A percentile compares a stretch with the other conserved stretches of the same genome.
These are phyloP conservation scores for Iberis pinnata DNA, from an alignment of 345 rosid species.

Conservation along the genomic window DNA sequence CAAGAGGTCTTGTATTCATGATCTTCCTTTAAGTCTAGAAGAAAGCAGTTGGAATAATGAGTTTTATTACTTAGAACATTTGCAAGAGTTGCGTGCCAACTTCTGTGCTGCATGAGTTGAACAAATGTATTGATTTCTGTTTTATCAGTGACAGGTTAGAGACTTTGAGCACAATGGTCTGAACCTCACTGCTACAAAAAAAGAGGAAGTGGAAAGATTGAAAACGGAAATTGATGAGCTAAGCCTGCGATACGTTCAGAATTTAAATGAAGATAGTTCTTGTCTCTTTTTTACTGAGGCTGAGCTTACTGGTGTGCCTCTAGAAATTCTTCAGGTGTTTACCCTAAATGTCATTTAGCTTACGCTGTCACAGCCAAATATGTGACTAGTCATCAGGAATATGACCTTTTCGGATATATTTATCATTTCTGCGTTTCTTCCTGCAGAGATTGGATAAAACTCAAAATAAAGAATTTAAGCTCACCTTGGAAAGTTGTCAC, in stretches of 20 bases:
- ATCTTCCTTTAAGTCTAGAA: slow-evolving; percentile 2
- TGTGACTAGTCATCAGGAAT: slow-evolving; percentile 1
- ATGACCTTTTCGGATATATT: background rate
- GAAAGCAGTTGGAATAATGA: background rate
- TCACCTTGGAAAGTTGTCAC: slow-evolving; percentile 57
- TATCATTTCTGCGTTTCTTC: slow-evolving; percentile 16
- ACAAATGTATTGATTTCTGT: slow-evolving; percentile 38
- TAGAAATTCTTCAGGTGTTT: slow-evolving; percentile 65
- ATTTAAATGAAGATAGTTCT: slow-evolving; percentile 63
- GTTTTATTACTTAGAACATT: background rate
- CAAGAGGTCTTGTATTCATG: background rate
- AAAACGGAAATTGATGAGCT: slow-evolving; percentile 64
- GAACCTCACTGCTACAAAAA: slow-evolving; percentile 70
- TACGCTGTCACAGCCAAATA: slow-evolving; percentile 4
- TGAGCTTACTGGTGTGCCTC: slow-evolving; percentile 73
- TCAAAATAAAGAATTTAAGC: slow-evolving; percentile 57
- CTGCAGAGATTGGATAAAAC: slow-evolving; percentile 62
- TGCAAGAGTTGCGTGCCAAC: slow-evolving; percentile 3
- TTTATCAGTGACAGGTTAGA: slow-evolving; percentile 87
- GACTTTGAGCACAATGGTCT: slow-evolving; percentile 86
- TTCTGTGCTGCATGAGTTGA: slow-evolving; percentile 15
- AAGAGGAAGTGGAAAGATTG: slow-evolving; percentile 71
- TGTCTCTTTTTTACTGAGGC: slow-evolving; percentile 55
- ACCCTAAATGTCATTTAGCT: slow-evolving; percentile 10
- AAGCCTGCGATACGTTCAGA: slow-evolving; percentile 57